Evolutionary conservation across 1,284 basidiomycete genomes (phyloP).

Genomic region (Fistulina hepatica): DNA sequence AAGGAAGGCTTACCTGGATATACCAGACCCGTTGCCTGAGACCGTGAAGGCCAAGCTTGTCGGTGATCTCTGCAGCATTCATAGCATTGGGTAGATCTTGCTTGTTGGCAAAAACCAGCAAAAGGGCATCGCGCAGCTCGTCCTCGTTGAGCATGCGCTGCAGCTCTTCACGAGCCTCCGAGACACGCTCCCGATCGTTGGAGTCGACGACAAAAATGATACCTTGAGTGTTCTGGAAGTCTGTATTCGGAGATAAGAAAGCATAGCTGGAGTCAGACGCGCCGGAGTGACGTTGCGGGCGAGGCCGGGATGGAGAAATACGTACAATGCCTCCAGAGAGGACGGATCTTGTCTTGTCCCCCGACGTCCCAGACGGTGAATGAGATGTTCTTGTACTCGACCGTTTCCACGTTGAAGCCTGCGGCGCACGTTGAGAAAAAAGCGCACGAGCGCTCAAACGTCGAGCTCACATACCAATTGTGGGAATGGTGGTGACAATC

Average conservation of each 20-base stretch:
- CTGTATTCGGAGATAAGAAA: conserved; percentile 31
- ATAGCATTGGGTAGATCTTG: conserved; percentile 99
- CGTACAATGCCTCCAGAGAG: conserved; percentile 98
- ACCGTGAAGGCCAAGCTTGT: conserved; percentile 97
- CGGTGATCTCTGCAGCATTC: conserved; percentile 99
- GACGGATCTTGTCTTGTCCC: conserved; percentile 98
- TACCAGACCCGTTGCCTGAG: conserved; percentile 98
- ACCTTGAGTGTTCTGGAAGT: conserved; percentile 99
- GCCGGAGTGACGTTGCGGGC: conserved; percentile 29
- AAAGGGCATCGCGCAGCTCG: conserved; percentile 95
- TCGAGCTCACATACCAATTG: conserved; percentile 68
- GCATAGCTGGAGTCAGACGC: conserved; percentile 14
- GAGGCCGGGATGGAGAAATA: no score
- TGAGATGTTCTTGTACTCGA: conserved; percentile 99
- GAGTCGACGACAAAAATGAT: conserved; percentile 99
- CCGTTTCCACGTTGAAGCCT: conserved; percentile 99
- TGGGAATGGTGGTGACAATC: conserved; percentile 98
- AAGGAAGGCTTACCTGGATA: conserved; percentile 68
- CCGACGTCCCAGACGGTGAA: conserved; percentile 99
- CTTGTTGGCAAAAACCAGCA: conserved; percentile 99
- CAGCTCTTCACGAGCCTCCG: conserved; percentile 97
- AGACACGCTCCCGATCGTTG: conserved; percentile 98
- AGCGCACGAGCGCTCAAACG: conserved; percentile 7
- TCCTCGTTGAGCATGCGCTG: conserved; percentile 99
- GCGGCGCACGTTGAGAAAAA: conserved; percentile 18